Evolutionary conservation across 495 filamentous ascomycete species (phyloP).

Genomic region (Poronia punctata): DNA sequence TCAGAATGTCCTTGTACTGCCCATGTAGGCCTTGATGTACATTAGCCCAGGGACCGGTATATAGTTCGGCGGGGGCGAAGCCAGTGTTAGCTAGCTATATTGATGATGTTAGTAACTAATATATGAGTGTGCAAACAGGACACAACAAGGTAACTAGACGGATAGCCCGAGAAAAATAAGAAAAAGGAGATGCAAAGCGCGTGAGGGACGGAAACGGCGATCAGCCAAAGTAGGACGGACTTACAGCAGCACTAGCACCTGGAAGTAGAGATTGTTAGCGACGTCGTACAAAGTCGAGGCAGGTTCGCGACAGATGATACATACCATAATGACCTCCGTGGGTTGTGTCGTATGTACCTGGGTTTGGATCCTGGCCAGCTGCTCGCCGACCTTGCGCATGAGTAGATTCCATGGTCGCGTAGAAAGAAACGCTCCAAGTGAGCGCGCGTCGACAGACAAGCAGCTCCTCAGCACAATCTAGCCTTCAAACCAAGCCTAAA

Average conservation of each 20-base stretch:
- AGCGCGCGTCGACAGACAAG: too few species aligned
- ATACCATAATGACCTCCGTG: slow-evolving; percentile 88
- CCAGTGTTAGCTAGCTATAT: slow-evolving; percentile 64
- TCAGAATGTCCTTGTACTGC: slow-evolving; percentile 90
- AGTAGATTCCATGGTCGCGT: slow-evolving; percentile 48
- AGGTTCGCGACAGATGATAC: slow-evolving; percentile 21
- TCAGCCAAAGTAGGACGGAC: slow-evolving; percentile 27
- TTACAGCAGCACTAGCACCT: slow-evolving; percentile 80
- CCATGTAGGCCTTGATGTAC: slow-evolving; percentile 94
- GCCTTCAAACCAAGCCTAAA: too few species aligned
- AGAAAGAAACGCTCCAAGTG: not conserved
- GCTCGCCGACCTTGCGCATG: slow-evolving; percentile 48
- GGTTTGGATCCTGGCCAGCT: slow-evolving; percentile 19
- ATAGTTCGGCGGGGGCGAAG: slow-evolving; percentile 80
- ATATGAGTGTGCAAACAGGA: slow-evolving; percentile 2
- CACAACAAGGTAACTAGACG: slow-evolving; percentile 1
- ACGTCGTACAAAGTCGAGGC: slow-evolving; percentile 22
- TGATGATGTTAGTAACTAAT: slow-evolving; percentile 12
- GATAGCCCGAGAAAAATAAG: not conserved
- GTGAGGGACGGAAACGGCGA: slow-evolving; percentile 4
- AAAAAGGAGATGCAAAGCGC: slow-evolving; percentile 2
- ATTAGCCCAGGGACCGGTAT: slow-evolving; percentile 92
- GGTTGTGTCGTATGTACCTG: slow-evolving; percentile 59
- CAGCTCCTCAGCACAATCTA: too few species aligned
- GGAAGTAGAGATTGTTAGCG: slow-evolving; percentile 30